These are phyloP conservation scores for Naganishia sp. DNA, from an alignment of 1,284 basidiomycete genomes.

Conservation along the genomic window DNA sequence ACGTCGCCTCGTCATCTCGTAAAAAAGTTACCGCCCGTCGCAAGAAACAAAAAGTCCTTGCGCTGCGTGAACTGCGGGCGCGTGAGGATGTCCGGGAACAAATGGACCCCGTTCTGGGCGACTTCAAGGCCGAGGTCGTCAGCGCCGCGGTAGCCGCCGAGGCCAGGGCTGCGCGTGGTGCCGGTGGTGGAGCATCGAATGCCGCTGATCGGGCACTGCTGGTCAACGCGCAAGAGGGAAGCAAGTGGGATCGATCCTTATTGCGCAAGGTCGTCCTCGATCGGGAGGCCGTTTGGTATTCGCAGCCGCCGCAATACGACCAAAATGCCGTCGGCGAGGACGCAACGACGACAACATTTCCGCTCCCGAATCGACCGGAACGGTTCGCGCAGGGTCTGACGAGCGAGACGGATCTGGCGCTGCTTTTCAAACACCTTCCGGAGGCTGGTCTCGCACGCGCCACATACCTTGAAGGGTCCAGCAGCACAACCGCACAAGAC, in stretches of 20 bases:
- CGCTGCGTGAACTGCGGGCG: constrained; percentile 30
- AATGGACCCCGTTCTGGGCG: constrained; percentile 34
- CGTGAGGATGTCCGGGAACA: constrained; percentile 31
- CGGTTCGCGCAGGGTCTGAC: constrained; percentile 44
- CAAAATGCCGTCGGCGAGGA: not conserved
- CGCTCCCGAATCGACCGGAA: constrained; percentile 36
- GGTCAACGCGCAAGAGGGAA: constrained; percentile 14
- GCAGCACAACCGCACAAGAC: constrained; percentile 35
- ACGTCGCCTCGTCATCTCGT: constrained; percentile 32
- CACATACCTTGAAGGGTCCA: constrained; percentile 31
- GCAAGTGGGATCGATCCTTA: constrained; percentile 30
- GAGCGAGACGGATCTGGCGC: constrained; percentile 38
- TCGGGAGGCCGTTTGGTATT: constrained; percentile 44
- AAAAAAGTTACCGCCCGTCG: constrained; percentile 40
- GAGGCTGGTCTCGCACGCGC: constrained; percentile 39
- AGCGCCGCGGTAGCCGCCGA: constrained; percentile 24
- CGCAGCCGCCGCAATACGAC: constrained; percentile 44
- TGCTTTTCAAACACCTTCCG: constrained; percentile 50
- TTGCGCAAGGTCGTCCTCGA: constrained; percentile 36
- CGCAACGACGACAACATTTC: constrained; percentile 8
- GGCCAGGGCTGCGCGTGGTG: not conserved
- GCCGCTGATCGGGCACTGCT: constrained; percentile 10
- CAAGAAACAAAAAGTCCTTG: constrained; percentile 40
- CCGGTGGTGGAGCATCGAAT: not conserved
- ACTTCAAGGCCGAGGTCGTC: constrained; percentile 13